A percentile compares a stretch with the other conserved stretches of the same genome.
These are phyloP conservation scores for Lentinula detonsa DNA, from an alignment of 768 basidiomycete species.

Conservation along the genomic window DNA sequence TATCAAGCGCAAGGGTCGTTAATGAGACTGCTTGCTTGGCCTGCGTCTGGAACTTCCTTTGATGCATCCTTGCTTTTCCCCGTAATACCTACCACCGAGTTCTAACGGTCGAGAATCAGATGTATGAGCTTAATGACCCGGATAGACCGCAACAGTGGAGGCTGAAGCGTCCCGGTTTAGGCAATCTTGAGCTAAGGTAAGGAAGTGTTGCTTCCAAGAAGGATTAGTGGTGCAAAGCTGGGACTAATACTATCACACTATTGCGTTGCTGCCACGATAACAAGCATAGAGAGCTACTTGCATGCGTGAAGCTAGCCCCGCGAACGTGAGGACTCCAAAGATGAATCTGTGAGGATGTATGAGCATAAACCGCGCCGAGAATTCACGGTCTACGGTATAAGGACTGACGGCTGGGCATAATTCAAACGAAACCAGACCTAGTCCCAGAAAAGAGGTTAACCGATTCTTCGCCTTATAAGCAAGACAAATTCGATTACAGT, in stretches of 20 bases:
- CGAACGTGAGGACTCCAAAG: not conserved
- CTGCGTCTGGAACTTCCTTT: no score
- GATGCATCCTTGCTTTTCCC: not conserved
- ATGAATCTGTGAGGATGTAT: not conserved
- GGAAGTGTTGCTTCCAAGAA: not conserved
- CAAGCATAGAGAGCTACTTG: not conserved
- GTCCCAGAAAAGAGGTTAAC: not conserved
- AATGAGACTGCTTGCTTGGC: no score
- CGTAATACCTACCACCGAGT: not conserved
- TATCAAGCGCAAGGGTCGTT: no score
- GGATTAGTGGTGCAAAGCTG: not conserved
- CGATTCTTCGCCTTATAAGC: not conserved
- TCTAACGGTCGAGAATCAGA: not conserved
- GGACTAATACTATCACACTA: not conserved
- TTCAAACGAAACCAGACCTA: not conserved
- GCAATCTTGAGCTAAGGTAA: not conserved
- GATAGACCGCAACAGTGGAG: not conserved
- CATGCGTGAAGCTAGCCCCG: not conserved
- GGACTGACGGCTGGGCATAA: not conserved
- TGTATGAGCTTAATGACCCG: not conserved
- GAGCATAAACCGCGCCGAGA: not conserved
- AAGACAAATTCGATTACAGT: no score
- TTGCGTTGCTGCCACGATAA: not conserved
- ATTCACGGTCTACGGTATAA: not conserved
- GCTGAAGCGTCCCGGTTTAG: not conserved